phyloP scores from a whole-genome alignment of 495 filamentous ascomycete species.

The Penicillium coprophilum region DNA sequence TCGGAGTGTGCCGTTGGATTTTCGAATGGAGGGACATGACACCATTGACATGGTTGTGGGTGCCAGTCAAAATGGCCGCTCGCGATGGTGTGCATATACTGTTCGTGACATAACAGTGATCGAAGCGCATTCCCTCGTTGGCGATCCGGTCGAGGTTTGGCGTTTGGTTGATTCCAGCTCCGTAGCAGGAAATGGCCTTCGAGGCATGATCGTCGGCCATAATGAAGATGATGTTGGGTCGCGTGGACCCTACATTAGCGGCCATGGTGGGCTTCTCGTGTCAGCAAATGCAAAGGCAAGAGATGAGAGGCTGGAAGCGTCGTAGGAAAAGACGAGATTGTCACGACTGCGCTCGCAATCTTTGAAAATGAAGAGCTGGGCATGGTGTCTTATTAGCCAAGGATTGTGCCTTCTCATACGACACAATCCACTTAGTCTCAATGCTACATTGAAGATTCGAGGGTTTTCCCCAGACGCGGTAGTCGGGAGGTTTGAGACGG shows the following conservation, averaged over 20 bases:
- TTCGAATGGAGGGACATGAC: constrained; percentile 42
- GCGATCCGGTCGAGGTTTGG: constrained; percentile 45
- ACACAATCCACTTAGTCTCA: not conserved
- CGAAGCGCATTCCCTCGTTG: constrained; percentile 46
- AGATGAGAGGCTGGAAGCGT: not conserved
- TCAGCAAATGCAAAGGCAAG: not conserved
- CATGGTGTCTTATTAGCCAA: not conserved
- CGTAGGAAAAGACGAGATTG: not conserved
- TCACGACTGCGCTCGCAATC: not conserved
- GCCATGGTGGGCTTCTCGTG: not conserved
- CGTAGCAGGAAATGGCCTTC: constrained; percentile 43
- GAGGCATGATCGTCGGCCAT: constrained; percentile 51
- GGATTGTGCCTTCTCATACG: too few species aligned
- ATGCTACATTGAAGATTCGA: not conserved
- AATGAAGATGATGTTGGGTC: constrained; percentile 48
- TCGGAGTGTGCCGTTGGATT: constrained; percentile 44
- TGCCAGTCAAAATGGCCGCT: constrained; percentile 44
- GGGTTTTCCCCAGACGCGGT: too few species aligned
- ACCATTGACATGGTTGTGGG: constrained; percentile 47
- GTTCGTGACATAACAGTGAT: constrained; percentile 51
- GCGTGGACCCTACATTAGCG: not conserved
- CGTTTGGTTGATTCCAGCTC: constrained; percentile 44
- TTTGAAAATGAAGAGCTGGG: not conserved
- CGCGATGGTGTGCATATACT: constrained; percentile 46
- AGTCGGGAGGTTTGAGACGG: too few species aligned